These are phyloP conservation scores for Lachnellula occidentalis DNA, from an alignment of 2,329 filamentous ascomycete species.

Conservation along the genomic window DNA sequence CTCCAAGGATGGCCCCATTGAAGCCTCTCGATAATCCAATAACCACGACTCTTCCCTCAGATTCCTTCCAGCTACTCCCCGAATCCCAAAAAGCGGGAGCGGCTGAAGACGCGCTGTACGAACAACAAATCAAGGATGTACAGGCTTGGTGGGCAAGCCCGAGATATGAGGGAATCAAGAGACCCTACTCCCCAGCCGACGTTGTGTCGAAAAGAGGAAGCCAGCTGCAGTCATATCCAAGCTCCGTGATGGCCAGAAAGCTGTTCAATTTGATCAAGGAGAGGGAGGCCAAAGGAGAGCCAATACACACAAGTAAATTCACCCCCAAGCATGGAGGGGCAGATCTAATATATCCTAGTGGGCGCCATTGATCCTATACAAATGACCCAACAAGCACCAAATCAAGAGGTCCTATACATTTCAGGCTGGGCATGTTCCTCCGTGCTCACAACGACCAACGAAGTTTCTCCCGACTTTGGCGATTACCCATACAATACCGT, in stretches of 20 bases:
- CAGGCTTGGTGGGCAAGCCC: constrained; percentile 86
- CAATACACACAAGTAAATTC: constrained; percentile 81
- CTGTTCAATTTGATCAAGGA: constrained; percentile 85
- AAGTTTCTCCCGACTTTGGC: constrained; percentile 95
- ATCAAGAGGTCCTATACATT: constrained; percentile 94
- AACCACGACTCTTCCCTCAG: constrained; percentile 40
- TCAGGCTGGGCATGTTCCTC: constrained; percentile 98
- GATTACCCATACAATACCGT: constrained; percentile 99
- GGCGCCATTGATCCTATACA: constrained; percentile 98
- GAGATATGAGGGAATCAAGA: constrained; percentile 81
- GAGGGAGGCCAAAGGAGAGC: constrained; percentile 70
- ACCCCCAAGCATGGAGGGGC: background rate
- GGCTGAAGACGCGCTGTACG: constrained; percentile 80
- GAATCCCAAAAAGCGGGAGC: constrained; percentile 70
- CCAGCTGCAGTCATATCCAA: constrained; percentile 81
- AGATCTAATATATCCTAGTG: constrained; percentile 49
- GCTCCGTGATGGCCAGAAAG: constrained; percentile 91
- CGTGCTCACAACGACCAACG: constrained; percentile 87
- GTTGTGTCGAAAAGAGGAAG: constrained; percentile 91
- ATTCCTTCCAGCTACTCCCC: constrained; percentile 80
- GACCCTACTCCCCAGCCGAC: constrained; percentile 84
- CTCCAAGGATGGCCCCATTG: constrained; percentile 22
- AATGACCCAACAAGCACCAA: constrained; percentile 96
- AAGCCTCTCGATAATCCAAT: constrained; percentile 26
- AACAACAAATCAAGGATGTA: constrained; percentile 78